A percentile compares a stretch with the other conserved stretches of the same genome.
phyloP scores from a whole-genome alignment of 192 early-diverging fungal species.

The Physocladia obscura region DNA sequence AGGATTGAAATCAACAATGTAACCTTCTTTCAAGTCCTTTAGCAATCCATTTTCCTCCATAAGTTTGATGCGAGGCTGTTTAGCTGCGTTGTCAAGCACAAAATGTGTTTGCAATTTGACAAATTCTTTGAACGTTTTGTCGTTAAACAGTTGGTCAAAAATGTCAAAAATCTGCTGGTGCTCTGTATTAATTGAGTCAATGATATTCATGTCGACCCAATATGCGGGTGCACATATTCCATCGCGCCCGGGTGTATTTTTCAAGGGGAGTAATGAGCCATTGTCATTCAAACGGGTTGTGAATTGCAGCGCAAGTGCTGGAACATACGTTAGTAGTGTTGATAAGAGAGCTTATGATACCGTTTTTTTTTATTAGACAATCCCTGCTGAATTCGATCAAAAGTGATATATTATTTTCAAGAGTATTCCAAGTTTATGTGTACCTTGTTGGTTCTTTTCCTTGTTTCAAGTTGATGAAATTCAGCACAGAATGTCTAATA shows the following conservation, averaged over 20 bases:
- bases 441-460: no score
- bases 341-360: no score
- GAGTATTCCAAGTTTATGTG: no score
- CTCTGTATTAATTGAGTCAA: not conserved
- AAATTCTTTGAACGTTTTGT: not conserved
- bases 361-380: no score
- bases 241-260: not conserved
- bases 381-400: no score
- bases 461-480: no score
- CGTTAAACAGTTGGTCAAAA: not conserved
- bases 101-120: not conserved
- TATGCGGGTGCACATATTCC: conserved; percentile 13
- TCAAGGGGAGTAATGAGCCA: not conserved
- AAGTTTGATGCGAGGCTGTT: conserved; percentile 15
- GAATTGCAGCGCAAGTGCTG: conserved; percentile 12
- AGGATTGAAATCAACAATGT: no score
- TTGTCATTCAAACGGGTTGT: not conserved
- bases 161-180: conserved; percentile 3
- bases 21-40: no score
- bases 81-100: not conserved
- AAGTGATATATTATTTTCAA: no score
- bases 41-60: not conserved
- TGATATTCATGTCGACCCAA: conserved; percentile 12
- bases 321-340: conserved; percentile 22
- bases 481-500: no score